Conservation (phyloP, 129 eudicot species). For the Artemisia argyi region DNA sequence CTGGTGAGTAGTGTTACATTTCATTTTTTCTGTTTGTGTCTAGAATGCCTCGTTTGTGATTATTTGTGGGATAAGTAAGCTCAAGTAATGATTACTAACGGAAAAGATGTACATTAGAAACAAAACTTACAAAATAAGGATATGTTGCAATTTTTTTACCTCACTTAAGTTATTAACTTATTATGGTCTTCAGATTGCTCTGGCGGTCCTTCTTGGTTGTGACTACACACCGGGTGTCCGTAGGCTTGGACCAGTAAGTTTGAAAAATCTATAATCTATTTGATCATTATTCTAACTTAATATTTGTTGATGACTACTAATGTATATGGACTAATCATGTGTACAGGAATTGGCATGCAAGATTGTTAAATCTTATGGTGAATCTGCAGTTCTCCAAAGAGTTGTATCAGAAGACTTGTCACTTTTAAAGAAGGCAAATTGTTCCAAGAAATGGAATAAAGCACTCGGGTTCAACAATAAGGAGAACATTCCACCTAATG, state of each 20-base stretch:
- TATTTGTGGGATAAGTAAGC: not conserved
- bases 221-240: conserved; percentile 84
- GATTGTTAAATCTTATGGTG: conserved; percentile 69
- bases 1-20: conserved; percentile 57
- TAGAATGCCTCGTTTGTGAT: not conserved
- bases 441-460: conserved; percentile 48
- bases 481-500: conserved; percentile 46
- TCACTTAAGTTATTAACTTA: conserved; percentile 24
- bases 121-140: conserved; percentile 10
- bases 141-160: not conserved
- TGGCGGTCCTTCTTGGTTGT: conserved; percentile 87
- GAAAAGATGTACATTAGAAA: not conserved
- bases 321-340: conserved; percentile 15
- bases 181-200: conserved; percentile 58
- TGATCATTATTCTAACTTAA: not conserved
- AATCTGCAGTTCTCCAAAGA: conserved; percentile 62
- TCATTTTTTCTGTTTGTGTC: not conserved
- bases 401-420: conserved; percentile 71
- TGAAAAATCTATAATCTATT: not conserved
- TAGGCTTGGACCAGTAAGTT: conserved; percentile 77
- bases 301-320: conserved; percentile 11
- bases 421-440: conserved; percentile 52
- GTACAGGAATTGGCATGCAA: conserved; percentile 81
- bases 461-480: conserved; percentile 28
- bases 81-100: not conserved